Conservation (phyloP, 1,284 basidiomycete species). For the Boletus mariae region DNA sequence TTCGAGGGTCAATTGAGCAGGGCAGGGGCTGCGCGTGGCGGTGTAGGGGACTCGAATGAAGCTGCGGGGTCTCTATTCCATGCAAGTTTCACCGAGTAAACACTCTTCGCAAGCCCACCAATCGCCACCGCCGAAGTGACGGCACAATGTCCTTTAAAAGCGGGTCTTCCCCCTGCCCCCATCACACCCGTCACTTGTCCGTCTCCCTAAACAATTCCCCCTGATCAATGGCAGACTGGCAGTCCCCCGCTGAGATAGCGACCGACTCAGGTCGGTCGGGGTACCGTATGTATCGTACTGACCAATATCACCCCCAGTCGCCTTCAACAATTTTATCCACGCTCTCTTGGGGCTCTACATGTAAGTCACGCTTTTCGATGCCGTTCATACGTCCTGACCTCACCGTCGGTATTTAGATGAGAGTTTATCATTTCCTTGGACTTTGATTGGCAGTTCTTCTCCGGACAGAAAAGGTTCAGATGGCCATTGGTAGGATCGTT, state of each 20-base stretch:
- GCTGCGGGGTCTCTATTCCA: constrained; percentile 8
- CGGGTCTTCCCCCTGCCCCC: neutral
- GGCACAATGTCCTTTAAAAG: constrained; percentile 16
- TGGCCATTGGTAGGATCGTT: constrained; percentile 53
- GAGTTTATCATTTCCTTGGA: constrained; percentile 61
- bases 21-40: too few relatives aligned
- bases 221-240: constrained; percentile 54
- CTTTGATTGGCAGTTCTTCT: constrained; percentile 67
- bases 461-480: constrained; percentile 54
- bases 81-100: constrained; percentile 4
- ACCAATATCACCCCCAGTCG: constrained; percentile 36
- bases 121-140: constrained; percentile 19
- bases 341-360: constrained; percentile 64
- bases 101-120: constrained; percentile 12
- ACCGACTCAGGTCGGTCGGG: constrained; percentile 45
- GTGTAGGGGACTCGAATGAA: too few relatives aligned
- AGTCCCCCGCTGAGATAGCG: constrained; percentile 46
- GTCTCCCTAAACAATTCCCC: neutral
- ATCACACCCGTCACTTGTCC: neutral
- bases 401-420: constrained; percentile 41
- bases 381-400: constrained; percentile 7
- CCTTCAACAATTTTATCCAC: constrained; percentile 66
- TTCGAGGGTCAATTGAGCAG: too few relatives aligned
- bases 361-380: constrained; percentile 33
- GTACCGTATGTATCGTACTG: neutral